Conservation (phyloP, 2,329 filamentous ascomycete species). For the Ceratocystis eucalypticola region DNA sequence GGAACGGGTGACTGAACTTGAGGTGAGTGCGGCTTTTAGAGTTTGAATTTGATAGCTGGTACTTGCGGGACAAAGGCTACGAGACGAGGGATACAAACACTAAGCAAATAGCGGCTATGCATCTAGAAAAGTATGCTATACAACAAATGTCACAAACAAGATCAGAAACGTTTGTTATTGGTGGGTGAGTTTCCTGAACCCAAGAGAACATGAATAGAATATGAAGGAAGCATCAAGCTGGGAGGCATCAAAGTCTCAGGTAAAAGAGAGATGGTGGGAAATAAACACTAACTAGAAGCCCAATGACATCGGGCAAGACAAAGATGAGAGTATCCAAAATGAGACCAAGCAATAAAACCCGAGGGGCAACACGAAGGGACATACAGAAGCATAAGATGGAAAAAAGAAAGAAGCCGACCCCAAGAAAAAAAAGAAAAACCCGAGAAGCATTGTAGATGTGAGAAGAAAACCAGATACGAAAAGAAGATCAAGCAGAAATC, state of each 20-base stretch:
- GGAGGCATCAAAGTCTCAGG: slow-evolving; percentile 9
- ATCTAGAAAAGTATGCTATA: too few relatives aligned
- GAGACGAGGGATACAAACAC: too few relatives aligned
- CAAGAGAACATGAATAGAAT: not conserved
- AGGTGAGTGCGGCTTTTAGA: too few relatives aligned
- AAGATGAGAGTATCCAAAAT: slow-evolving; percentile 12
- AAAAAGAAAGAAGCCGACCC: slow-evolving; percentile 10
- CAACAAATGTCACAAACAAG: not conserved
- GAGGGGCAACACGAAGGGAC: not conserved
- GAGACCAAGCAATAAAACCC: not conserved
- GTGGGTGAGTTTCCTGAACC: not conserved
- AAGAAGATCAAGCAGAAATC: not conserved
- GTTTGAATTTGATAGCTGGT: too few relatives aligned
- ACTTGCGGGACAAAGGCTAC: too few relatives aligned
- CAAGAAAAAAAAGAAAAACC: slow-evolving; percentile 5
- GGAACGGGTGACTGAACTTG: too few relatives aligned
- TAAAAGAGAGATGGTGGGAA: not conserved
- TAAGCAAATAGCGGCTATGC: too few relatives aligned
- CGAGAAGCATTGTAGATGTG: slow-evolving; percentile 4
- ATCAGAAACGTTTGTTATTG: not conserved
- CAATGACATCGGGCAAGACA: not conserved
- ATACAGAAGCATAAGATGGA: not conserved
- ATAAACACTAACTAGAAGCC: slow-evolving; percentile 5
- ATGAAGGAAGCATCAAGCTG: not conserved
- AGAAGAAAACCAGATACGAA: not conserved